A percentile compares a stretch with the other conserved stretches of the same genome.
phyloP scores from a whole-genome alignment of 139 green algal species.

The Bryopsis sp. region DNA sequence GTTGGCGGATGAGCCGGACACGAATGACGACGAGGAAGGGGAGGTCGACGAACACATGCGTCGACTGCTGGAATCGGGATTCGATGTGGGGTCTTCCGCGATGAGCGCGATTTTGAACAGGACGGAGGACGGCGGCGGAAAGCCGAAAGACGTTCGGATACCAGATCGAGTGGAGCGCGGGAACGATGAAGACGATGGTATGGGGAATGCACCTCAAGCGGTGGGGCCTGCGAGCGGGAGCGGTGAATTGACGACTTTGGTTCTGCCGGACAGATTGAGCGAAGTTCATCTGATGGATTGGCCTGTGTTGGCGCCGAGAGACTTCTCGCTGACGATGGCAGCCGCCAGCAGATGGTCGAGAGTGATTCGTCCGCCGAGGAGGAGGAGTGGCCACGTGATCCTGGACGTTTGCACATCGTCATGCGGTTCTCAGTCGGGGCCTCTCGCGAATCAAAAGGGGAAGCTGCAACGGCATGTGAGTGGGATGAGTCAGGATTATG shows the following conservation, averaged over 20 bases:
- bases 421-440: not conserved
- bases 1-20: too few relatives aligned
- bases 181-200: not conserved
- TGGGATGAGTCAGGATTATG: not conserved
- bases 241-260: not conserved
- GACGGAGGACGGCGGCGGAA: too few relatives aligned
- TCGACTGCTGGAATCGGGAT: too few relatives aligned
- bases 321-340: not conserved
- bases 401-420: constrained; percentile 53
- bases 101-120: too few relatives aligned
- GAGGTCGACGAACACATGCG: too few relatives aligned
- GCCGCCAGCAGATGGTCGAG: constrained; percentile 13
- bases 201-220: not conserved
- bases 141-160: too few relatives aligned
- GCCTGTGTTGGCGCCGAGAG: not conserved
- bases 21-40: too few relatives aligned
- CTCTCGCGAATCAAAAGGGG: not conserved
- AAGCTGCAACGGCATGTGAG: constrained; percentile 9
- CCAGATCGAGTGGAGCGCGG: not conserved
- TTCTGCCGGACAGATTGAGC: not conserved
- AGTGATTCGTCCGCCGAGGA: constrained; percentile 42
- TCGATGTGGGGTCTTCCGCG: too few relatives aligned
- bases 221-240: not conserved
- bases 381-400: constrained; percentile 50
- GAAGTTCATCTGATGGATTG: not conserved